phyloP scores from a whole-genome alignment of 768 basidiomycete genomes.

The Boletellus emodensis region DNA sequence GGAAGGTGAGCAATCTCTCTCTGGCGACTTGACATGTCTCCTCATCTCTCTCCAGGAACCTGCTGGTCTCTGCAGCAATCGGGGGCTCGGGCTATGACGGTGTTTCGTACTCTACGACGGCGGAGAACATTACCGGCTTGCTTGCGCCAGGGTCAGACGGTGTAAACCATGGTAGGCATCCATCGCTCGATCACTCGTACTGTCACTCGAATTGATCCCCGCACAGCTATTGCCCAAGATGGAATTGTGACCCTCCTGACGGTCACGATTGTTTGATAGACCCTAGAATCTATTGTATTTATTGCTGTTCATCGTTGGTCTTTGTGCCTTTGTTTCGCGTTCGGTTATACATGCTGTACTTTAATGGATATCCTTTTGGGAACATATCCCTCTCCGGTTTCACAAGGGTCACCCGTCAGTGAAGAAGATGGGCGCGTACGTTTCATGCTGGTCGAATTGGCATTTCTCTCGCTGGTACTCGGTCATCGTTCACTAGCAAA shows the following conservation, averaged over 20 bases:
- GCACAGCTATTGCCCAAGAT: conserved; percentile 53
- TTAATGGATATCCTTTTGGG: no score
- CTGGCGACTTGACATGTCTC: background rate
- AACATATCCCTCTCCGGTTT: no score
- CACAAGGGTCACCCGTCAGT: no score
- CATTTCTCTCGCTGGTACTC: no score
- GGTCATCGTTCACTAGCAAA: no score
- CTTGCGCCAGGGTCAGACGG: conserved; percentile 49
- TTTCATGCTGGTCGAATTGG: no score
- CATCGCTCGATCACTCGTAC: background rate
- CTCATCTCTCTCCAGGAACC: conserved; percentile 26
- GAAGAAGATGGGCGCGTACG: no score
- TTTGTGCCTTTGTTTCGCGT: no score
- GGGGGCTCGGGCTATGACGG: conserved; percentile 40
- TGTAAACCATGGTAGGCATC: conserved; percentile 44
- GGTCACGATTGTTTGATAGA: conserved; percentile 38
- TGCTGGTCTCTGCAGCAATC: conserved; percentile 35
- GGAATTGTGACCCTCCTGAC: conserved; percentile 53
- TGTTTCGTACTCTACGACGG: conserved; percentile 45
- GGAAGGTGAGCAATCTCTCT: no score
- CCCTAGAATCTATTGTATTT: no score
- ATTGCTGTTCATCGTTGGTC: no score
- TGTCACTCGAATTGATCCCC: background rate
- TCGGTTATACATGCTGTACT: no score
- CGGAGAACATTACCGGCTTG: conserved; percentile 48